Conservation (phyloP, 352 stramenopile species). For the Pythium scleroteichum region DNA sequence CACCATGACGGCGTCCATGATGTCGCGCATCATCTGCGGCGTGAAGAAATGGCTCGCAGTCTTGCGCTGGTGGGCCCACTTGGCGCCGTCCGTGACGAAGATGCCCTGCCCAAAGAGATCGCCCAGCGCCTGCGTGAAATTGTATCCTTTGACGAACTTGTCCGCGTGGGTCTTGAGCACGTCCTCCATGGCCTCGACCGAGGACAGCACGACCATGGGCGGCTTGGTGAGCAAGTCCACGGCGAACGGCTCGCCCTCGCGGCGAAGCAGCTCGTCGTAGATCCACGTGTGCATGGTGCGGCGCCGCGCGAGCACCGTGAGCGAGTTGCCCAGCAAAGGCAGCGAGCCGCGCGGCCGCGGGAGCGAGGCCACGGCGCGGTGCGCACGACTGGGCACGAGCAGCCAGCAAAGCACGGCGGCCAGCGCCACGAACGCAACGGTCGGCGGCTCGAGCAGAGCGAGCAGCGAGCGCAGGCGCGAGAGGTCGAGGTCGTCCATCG, state of each 20-base stretch:
- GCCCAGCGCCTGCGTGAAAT: constrained; percentile 33
- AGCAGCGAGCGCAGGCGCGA: not conserved
- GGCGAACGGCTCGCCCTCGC: constrained; percentile 37
- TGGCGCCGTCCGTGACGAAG: constrained; percentile 39
- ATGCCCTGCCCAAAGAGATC: constrained; percentile 71
- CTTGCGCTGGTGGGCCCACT: constrained; percentile 73
- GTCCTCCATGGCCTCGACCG: constrained; percentile 42
- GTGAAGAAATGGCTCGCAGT: constrained; percentile 86
- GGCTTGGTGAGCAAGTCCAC: constrained; percentile 35
- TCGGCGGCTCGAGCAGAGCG: not conserved
- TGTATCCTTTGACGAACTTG: constrained; percentile 59
- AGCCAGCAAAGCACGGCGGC: constrained; percentile 7
- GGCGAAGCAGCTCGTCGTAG: constrained; percentile 18
- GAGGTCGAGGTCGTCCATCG: too few relatives aligned
- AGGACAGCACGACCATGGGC: constrained; percentile 42
- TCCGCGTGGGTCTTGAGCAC: constrained; percentile 58
- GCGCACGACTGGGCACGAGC: constrained; percentile 3
- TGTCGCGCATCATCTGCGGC: constrained; percentile 46
- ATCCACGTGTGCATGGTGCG: constrained; percentile 31
- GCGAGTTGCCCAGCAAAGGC: constrained; percentile 17
- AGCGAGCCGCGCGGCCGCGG: constrained; percentile 1
- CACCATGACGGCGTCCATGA: constrained; percentile 40
- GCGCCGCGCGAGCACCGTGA: constrained; percentile 8
- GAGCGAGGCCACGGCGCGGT: constrained; percentile 6
- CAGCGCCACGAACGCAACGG: not conserved